These are phyloP conservation scores for Rhododendron ovatum DNA, from an alignment of 148 eudicot species.

Conservation along the genomic window DNA sequence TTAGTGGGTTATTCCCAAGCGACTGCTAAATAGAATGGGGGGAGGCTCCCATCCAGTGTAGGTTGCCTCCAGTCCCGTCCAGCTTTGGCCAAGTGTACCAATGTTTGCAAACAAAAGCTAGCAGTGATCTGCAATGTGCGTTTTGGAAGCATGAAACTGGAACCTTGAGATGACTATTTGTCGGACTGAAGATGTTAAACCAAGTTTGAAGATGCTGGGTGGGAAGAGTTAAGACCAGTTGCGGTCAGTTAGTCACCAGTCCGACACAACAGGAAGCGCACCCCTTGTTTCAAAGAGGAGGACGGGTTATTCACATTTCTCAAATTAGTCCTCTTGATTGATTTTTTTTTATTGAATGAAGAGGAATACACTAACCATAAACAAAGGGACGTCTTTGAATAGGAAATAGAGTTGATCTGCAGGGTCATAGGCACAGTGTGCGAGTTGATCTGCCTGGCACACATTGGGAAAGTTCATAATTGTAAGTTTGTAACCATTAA, in stretches of 20 bases:
- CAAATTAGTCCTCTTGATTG: background rate
- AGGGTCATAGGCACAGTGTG: background rate
- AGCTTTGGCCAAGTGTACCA: background rate
- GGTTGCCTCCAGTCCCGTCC: no score
- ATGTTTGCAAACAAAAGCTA: background rate
- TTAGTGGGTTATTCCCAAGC: background rate
- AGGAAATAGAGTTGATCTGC: background rate
- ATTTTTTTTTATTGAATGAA: background rate
- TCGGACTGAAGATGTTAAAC: background rate
- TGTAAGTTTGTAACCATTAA: background rate
- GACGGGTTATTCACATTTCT: background rate
- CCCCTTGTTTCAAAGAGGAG: background rate
- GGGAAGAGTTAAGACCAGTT: background rate
- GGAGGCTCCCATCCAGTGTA: background rate
- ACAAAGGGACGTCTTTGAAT: background rate
- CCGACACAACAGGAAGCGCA: background rate
- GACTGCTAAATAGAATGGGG: background rate
- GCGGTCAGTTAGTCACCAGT: background rate
- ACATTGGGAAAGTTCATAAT: no score
- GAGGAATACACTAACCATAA: background rate
- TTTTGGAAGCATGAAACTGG: background rate
- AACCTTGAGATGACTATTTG: background rate
- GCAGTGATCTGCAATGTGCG: background rate
- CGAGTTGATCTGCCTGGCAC: background rate
- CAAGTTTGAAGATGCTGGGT: background rate